phyloP scores from a whole-genome alignment of 1,284 basidiomycete species.

The Naganishia cerealis region DNA sequence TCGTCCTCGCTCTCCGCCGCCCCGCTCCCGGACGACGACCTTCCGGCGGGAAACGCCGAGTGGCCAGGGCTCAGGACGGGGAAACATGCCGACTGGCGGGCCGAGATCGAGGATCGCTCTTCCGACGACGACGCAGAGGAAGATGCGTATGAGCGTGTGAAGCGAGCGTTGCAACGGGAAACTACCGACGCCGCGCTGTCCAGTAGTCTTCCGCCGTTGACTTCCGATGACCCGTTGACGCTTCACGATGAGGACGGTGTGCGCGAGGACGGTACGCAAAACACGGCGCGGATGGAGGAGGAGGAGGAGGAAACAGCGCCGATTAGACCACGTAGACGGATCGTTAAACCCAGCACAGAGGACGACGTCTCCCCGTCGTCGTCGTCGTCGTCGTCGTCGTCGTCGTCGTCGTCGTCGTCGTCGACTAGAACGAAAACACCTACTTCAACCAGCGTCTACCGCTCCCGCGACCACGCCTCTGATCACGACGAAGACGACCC shows the following conservation, averaged over 20 bases:
- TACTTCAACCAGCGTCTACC: background rate
- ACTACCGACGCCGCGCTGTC: background rate
- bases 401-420: too few relatives aligned
- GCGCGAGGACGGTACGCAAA: too few relatives aligned
- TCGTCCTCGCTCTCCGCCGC: background rate
- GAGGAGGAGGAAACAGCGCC: conserved; percentile 16
- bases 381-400: conserved; percentile 2
- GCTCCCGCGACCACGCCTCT: background rate
- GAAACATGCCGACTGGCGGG: conserved; percentile 14
- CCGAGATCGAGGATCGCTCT: background rate
- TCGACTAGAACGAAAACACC: background rate
- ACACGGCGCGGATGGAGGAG: too few relatives aligned
- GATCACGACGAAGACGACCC: background rate
- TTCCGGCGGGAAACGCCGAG: background rate
- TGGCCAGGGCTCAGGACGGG: conserved; percentile 1
- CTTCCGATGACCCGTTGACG: conserved; percentile 5
- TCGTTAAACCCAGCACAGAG: background rate
- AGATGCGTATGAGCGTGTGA: conserved; percentile 4
- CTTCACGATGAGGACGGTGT: too few relatives aligned
- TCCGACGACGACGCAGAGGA: background rate
- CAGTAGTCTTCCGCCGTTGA: conserved; percentile 22
- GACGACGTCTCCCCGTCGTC: background rate
- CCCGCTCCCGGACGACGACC: background rate
- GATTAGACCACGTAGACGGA: background rate
- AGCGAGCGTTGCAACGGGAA: background rate